These are phyloP conservation scores for Pythium monospermum DNA, from an alignment of 352 stramenopile genomes.

Conservation along the genomic window DNA sequence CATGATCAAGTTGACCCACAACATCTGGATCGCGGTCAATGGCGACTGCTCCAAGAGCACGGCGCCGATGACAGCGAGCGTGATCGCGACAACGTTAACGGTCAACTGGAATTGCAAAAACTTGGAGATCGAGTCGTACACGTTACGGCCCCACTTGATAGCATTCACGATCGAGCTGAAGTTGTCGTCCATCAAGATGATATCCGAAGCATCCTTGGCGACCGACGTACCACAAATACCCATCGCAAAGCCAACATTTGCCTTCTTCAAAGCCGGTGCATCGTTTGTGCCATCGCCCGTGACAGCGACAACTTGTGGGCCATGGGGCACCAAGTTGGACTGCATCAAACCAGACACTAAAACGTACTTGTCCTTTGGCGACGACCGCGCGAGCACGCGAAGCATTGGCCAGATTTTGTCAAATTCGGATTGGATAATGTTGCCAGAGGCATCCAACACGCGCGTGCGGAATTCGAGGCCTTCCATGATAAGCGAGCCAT, in stretches of 20 bases:
- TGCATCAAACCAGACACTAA: conserved; percentile 93
- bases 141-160: conserved; percentile 38
- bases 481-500: conserved; percentile 64
- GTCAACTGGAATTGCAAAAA: conserved; percentile 99
- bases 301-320: conserved; percentile 90
- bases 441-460: conserved; percentile 57
- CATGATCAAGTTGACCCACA: conserved; percentile 99
- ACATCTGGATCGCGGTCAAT: conserved; percentile 94
- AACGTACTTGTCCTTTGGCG: conserved; percentile 97
- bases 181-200: conserved; percentile 90
- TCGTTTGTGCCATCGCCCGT: conserved; percentile 98
- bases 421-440: conserved; percentile 84
- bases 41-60: conserved; percentile 77
- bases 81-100: conserved; percentile 94
- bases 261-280: conserved; percentile 93
- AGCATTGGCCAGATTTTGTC: conserved; percentile 90
- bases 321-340: conserved; percentile 67
- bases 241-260: conserved; percentile 97
- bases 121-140: conserved; percentile 95
- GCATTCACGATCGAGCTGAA: conserved; percentile 91
- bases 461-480: conserved; percentile 59
- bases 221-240: conserved; percentile 90
- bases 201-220: conserved; percentile 91
- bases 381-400: conserved; percentile 90
- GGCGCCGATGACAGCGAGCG: conserved; percentile 89